These are phyloP conservation scores for Lachancea sp. DNA, from an alignment of 805 yeast species.

Conservation along the genomic window DNA sequence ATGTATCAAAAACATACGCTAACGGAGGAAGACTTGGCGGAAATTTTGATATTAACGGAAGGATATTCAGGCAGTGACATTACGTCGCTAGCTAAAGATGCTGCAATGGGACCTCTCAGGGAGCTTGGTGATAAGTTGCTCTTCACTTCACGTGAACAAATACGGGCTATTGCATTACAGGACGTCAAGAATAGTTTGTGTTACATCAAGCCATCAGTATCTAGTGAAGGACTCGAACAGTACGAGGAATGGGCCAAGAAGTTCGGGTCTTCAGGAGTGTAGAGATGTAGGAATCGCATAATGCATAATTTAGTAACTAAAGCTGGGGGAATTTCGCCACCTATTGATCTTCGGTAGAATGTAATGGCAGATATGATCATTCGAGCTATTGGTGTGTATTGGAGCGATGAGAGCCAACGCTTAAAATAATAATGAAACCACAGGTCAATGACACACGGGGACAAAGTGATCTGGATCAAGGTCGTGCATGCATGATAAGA, in stretches of 20 bases:
- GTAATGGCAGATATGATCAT: too few species aligned
- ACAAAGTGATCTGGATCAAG: constrained; percentile 2
- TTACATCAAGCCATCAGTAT: constrained; percentile 83
- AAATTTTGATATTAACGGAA: constrained; percentile 58
- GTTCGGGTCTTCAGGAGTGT: constrained; percentile 87
- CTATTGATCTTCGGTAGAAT: too few species aligned
- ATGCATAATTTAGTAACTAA: background rate
- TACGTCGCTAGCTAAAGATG: constrained; percentile 92
- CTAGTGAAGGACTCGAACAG: constrained; percentile 65
- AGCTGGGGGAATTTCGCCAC: too few species aligned
- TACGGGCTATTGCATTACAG: constrained; percentile 62
- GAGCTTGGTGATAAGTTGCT: constrained; percentile 81
- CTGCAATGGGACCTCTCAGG: constrained; percentile 96
- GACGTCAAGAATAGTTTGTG: constrained; percentile 75
- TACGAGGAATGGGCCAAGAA: constrained; percentile 86
- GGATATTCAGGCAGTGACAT: constrained; percentile 93
- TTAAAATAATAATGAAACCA: too few species aligned
- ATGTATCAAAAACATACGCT: constrained; percentile 67
- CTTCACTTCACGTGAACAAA: constrained; percentile 59
- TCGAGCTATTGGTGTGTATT: too few species aligned
- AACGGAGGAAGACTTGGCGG: constrained; percentile 53
- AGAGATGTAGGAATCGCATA: constrained; percentile 8
- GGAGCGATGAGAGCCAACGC: background rate
- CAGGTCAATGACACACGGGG: background rate
- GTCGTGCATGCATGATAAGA: too few species aligned